Conservation (phyloP, 2,329 filamentous ascomycete species). For the Microcyclospora pomicola region DNA sequence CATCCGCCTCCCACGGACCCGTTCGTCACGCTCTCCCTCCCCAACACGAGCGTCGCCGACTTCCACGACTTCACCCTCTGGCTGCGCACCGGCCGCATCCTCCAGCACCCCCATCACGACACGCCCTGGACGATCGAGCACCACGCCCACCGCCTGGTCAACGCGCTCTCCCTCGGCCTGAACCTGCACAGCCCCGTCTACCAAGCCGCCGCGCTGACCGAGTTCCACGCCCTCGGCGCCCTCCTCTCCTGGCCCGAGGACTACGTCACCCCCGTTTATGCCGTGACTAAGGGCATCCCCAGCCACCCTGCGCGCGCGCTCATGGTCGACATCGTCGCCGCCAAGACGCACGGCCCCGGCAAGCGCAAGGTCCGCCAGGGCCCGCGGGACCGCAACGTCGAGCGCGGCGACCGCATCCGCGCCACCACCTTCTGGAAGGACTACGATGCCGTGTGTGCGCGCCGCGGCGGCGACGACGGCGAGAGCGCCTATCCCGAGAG, state of each 20-base stretch:
- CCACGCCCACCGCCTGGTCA: constrained; percentile 2
- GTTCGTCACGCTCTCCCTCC: constrained; percentile 2
- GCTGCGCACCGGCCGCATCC: constrained; percentile 6
- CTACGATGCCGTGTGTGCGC: constrained; percentile 3
- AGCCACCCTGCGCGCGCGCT: constrained; percentile 3
- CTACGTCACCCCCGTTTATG: constrained; percentile 5
- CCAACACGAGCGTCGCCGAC: neutral
- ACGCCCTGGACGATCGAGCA: constrained; percentile 3
- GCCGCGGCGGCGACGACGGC: no score
- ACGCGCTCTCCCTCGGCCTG: constrained; percentile 2
- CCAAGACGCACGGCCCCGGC: constrained; percentile 3
- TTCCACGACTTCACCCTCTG: constrained; percentile 6
- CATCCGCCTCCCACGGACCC: neutral
- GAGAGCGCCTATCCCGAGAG: no score
- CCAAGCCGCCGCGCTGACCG: constrained; percentile 1
- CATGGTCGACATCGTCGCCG: constrained; percentile 4
- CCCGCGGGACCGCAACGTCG: constrained; percentile 1
- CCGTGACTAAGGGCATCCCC: constrained; percentile 1
- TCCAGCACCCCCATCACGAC: constrained; percentile 2
- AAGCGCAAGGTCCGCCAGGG: constrained; percentile 4
- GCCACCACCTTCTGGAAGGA: constrained; percentile 5
- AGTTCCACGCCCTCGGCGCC: constrained; percentile 1
- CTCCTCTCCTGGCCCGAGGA: constrained; percentile 5
- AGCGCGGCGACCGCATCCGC: constrained; percentile 1
- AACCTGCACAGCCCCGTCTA: constrained; percentile 1